A percentile compares a stretch with the other conserved stretches of the same genome.
phyloP scores from a whole-genome alignment of 2,329 filamentous ascomycete genomes.

The Aspergillus quadricinctus region DNA sequence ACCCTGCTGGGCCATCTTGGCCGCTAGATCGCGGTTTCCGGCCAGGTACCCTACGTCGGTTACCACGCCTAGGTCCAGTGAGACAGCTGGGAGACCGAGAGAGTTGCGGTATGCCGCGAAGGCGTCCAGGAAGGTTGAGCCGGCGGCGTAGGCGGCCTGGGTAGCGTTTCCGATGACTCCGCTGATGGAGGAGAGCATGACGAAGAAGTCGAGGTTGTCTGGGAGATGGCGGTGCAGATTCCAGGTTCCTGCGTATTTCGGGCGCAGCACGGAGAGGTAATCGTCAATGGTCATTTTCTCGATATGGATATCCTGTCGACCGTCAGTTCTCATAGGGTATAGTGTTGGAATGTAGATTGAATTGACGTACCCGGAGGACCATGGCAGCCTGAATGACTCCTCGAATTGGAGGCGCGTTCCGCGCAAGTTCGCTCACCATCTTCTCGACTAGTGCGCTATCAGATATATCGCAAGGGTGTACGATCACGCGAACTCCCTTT shows the following conservation, averaged over 20 bases:
- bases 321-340: not conserved
- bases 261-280: slow-evolving; percentile 26
- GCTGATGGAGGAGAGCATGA: slow-evolving; percentile 37
- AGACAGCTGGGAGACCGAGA: slow-evolving; percentile 20
- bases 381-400: slow-evolving; percentile 27
- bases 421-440: slow-evolving; percentile 7
- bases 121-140: slow-evolving; percentile 32
- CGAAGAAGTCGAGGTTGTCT: slow-evolving; percentile 35
- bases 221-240: slow-evolving; percentile 25
- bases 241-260: slow-evolving; percentile 30
- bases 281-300: slow-evolving; percentile 32
- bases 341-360: too few species aligned
- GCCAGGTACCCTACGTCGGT: slow-evolving; percentile 23
- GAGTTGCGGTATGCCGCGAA: slow-evolving; percentile 25
- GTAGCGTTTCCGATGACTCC: slow-evolving; percentile 43
- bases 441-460: slow-evolving; percentile 25
- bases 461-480: slow-evolving; percentile 31
- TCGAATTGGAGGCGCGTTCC: slow-evolving; percentile 15
- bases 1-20: slow-evolving; percentile 19
- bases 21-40: slow-evolving; percentile 12
- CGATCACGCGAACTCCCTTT: slow-evolving; percentile 13
- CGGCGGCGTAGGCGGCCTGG: slow-evolving; percentile 41
- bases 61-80: slow-evolving; percentile 29
- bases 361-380: slow-evolving; percentile 18
- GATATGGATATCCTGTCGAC: slow-evolving; percentile 25